Conservation (phyloP, 208 protist genomes). For the Wallacemonas rigidus region DNA sequence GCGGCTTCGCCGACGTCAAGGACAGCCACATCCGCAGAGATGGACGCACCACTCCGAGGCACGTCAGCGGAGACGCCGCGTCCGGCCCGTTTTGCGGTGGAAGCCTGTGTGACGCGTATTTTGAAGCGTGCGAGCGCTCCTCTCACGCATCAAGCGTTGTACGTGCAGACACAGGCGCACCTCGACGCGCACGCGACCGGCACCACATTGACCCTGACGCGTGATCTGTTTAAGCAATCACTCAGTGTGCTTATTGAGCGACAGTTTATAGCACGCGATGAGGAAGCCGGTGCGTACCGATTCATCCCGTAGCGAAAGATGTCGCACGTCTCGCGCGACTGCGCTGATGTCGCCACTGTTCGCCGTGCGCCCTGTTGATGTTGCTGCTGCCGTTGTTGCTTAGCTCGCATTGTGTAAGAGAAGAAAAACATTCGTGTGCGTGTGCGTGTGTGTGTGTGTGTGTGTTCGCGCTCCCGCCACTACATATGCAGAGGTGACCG, state of each 20-base stretch:
- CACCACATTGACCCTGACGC: constrained; percentile 28
- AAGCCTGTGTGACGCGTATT: background rate
- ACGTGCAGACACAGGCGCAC: background rate
- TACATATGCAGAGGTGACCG: too few relatives aligned
- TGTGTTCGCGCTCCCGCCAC: background rate
- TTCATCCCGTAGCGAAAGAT: constrained; percentile 24
- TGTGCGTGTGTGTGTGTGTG: background rate
- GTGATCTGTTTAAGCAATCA: constrained; percentile 51
- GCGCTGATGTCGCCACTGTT: too few relatives aligned
- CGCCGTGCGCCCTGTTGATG: too few relatives aligned
- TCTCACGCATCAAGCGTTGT: background rate
- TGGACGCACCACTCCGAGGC: background rate
- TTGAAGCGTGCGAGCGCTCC: constrained; percentile 2
- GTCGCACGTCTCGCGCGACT: too few relatives aligned
- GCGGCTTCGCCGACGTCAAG: too few relatives aligned
- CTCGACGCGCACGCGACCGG: constrained; percentile 6
- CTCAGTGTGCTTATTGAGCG: constrained; percentile 53
- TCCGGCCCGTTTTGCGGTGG: background rate
- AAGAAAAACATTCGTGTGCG: background rate
- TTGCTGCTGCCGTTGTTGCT: too few relatives aligned
- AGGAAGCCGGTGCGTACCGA: constrained; percentile 38
- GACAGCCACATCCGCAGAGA: background rate
- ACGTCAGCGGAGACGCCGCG: background rate
- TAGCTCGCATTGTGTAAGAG: too few relatives aligned
- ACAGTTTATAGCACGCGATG: constrained; percentile 57